Conservation (phyloP, 441 rosid species). For the Gossypium davidsonii region DNA sequence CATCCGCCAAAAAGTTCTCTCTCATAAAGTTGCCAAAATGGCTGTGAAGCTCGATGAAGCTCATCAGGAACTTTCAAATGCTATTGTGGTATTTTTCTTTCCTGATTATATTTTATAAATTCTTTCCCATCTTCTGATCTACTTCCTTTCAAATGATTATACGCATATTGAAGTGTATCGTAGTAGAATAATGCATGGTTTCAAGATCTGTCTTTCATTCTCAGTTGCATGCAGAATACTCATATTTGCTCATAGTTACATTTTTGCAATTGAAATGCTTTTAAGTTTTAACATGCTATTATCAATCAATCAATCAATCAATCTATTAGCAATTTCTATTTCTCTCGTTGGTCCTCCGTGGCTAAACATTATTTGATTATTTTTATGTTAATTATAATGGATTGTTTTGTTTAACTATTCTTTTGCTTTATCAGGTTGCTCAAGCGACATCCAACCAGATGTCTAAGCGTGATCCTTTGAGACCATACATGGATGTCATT, state of each 20-base stretch:
- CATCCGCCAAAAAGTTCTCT: conserved; percentile 88
- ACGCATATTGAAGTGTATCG: neutral
- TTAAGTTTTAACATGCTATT: neutral
- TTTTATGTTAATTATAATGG: neutral
- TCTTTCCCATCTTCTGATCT: neutral
- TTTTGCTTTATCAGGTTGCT: conserved; percentile 63
- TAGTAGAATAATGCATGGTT: neutral
- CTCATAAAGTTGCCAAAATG: conserved; percentile 92
- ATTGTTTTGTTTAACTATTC: conserved; percentile 1
- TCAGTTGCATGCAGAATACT: neutral
- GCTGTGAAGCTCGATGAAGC: conserved; percentile 94
- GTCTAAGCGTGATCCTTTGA: conserved; percentile 97
- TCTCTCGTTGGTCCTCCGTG: neutral
- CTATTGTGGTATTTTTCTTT: conserved; percentile 59
- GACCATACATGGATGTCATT: conserved; percentile 94
- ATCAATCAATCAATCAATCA: neutral
- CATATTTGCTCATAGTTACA: neutral
- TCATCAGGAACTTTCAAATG: conserved; percentile 95
- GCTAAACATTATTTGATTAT: neutral
- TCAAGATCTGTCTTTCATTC: neutral
- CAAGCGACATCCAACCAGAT: conserved; percentile 98
- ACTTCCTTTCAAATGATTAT: neutral
- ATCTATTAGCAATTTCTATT: neutral
- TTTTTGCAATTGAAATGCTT: neutral
- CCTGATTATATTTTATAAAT: neutral